Evolutionary conservation across 106 monocot genomes (phyloP), one percentile per base, ranked within the genome.

Genomic region (Agapanthus africanus): DNA sequence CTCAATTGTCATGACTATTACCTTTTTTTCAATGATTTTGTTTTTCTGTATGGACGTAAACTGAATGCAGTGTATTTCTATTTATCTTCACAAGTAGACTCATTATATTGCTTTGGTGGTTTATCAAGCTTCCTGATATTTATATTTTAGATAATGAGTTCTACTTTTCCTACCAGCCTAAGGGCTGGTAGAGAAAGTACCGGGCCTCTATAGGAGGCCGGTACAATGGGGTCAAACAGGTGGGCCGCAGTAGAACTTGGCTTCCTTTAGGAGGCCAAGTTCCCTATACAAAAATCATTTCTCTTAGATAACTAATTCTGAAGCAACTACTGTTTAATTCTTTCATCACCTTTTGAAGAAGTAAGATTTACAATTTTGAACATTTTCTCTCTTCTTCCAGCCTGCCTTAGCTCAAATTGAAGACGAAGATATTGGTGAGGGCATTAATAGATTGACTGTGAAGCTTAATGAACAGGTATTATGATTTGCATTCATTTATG

Each of bases 331-430:
- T 44, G 44, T 44, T 52, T 23, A 21, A 9, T 23, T 52, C 52
- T 52, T n/a, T 6, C 25, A 52, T 52, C 9, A 52, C 52, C 2
- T 52, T 56, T 56, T 30, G 28, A 56, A 56, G 56, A 10, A 26
- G 1, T 56, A 11, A 11, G 28, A 56, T 56, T 7, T 56, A 61
- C 23, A 61, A 36, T 35, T 61, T 61, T 61, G 35, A 18, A 47
- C 27, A 21, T 11, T 33, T 34, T 35, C 36, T n/a, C 9, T 6
- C 19, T 61, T 18, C 13, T 56, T 77, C 65, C 81, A 88, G 88
- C 88, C 88, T 73, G 75, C 73, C 64, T 70, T 84, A 57, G 73
- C 75, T 22, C 70, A 73, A 37, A 77, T 73, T 71, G 84, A 81
- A 33, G 88, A 74, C 39, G 84, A 88, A 60, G 75, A 88, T 62